Evolutionary conservation across 208 protist genomes (phyloP).

Genomic region (Acanthamoeba quina): DNA sequence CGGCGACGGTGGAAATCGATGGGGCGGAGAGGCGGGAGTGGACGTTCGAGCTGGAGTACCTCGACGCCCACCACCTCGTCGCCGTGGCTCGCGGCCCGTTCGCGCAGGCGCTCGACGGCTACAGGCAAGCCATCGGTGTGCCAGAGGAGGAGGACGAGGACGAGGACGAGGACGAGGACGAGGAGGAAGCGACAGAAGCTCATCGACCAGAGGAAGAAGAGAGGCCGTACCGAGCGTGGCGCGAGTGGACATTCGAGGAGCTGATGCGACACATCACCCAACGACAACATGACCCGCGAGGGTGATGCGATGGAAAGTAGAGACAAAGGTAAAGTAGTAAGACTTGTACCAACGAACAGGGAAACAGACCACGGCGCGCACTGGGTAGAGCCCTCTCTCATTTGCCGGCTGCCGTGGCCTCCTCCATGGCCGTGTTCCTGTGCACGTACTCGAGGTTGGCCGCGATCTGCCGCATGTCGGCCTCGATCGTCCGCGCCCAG

Average conservation of each 20-base stretch:
- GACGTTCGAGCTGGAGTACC: constrained; percentile 51
- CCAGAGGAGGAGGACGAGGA: background rate
- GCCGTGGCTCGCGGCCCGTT: constrained; percentile 60
- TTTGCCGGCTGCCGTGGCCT: background rate
- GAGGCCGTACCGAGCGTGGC: constrained; percentile 27
- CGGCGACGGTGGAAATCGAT: constrained; percentile 31
- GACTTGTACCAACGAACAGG: background rate
- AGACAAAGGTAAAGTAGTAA: background rate
- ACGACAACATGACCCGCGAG: background rate
- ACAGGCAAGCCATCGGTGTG: background rate
- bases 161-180: no score
- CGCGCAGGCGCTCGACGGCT: constrained; percentile 29
- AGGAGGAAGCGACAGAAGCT: background rate
- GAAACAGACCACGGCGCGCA: background rate
- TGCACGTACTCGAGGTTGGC: constrained; percentile 75
- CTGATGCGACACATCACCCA: constrained; percentile 10
- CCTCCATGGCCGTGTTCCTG: constrained; percentile 63
- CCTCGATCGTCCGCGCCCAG: constrained; percentile 72
- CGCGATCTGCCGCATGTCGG: constrained; percentile 71
- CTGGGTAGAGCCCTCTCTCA: background rate
- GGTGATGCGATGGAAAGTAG: background rate
- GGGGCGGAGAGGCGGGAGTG: constrained; percentile 27
- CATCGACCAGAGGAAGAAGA: background rate
- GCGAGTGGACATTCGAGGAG: constrained; percentile 26
- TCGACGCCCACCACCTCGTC: constrained; percentile 45